Conservation (phyloP, 805 yeast species). For the Myxozyma sirexii region DNA sequence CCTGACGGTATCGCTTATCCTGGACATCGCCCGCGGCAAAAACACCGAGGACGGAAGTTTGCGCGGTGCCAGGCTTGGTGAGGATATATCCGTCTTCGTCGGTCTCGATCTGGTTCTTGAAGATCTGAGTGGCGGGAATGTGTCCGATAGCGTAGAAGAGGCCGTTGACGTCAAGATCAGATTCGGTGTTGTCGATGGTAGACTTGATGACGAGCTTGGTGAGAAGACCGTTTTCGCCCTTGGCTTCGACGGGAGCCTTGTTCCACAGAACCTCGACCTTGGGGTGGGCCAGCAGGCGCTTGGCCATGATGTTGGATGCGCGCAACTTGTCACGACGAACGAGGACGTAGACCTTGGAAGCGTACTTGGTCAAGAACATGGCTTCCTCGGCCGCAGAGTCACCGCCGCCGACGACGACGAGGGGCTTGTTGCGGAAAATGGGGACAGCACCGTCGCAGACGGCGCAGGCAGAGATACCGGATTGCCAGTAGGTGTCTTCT, state of each 20-base stretch:
- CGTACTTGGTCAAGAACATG: slow-evolving; percentile 92
- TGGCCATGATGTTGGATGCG: slow-evolving; percentile 97
- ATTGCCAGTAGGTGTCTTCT: slow-evolving; percentile 98
- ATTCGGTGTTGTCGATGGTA: slow-evolving; percentile 67
- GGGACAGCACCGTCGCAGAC: slow-evolving; percentile 99
- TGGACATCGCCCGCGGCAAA: slow-evolving; percentile 99
- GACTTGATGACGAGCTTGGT: slow-evolving; percentile 65
- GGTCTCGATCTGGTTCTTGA: slow-evolving; percentile 72
- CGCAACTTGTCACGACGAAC: slow-evolving; percentile 94
- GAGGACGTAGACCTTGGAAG: slow-evolving; percentile 88
- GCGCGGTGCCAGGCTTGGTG: slow-evolving; percentile 87
- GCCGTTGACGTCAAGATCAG: slow-evolving; percentile 80
- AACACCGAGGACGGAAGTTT: slow-evolving; percentile 85
- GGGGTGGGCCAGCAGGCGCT: slow-evolving; percentile 79
- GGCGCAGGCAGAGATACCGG: slow-evolving; percentile 99
- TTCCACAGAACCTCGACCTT: slow-evolving; percentile 90
- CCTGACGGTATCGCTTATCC: slow-evolving; percentile 96
- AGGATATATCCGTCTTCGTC: slow-evolving; percentile 87
- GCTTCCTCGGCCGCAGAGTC: slow-evolving; percentile 99
- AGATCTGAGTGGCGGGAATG: slow-evolving; percentile 87
- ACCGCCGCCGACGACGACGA: slow-evolving; percentile 98
- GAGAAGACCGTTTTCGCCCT: slow-evolving; percentile 90
- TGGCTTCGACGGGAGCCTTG: slow-evolving; percentile 81
- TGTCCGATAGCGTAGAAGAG: slow-evolving; percentile 98
- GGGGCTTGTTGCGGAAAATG: slow-evolving; percentile 94